These are phyloP conservation scores for Asterophora lycoperdoides DNA, from an alignment of 768 basidiomycete genomes.

Conservation along the genomic window DNA sequence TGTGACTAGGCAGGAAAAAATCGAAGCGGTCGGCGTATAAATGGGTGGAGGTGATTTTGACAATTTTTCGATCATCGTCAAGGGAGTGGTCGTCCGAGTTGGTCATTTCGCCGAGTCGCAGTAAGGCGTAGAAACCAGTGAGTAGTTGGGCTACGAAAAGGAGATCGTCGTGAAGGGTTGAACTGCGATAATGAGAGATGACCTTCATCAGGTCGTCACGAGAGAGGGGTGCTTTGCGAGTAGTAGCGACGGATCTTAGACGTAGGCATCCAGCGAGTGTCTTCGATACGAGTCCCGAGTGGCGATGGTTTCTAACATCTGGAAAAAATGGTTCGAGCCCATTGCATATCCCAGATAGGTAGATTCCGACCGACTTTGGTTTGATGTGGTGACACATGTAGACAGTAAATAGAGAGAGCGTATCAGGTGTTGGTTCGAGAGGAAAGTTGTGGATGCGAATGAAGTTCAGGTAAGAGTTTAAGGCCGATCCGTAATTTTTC, in stretches of 20 bases:
- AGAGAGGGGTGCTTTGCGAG: background rate
- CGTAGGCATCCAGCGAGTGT: constrained; percentile 18
- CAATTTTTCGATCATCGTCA: constrained; percentile 2
- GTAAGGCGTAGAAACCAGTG: constrained; percentile 7
- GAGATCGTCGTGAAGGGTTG: background rate
- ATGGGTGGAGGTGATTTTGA: background rate
- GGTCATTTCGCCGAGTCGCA: constrained; percentile 14
- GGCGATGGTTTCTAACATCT: constrained; percentile 15
- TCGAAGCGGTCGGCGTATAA: background rate
- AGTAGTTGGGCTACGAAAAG: constrained; percentile 2
- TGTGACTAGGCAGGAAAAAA: constrained; percentile 16
- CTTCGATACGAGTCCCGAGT: constrained; percentile 17
- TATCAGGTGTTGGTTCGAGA: constrained; percentile 33
- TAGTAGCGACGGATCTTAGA: background rate
- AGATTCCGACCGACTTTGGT: constrained; percentile 29
- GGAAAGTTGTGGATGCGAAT: constrained; percentile 26
- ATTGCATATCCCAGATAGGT: constrained; percentile 35
- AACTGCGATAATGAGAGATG: background rate
- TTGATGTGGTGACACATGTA: constrained; percentile 35
- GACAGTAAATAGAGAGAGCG: constrained; percentile 30
- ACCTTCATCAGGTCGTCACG: background rate
- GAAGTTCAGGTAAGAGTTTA: constrained; percentile 38
- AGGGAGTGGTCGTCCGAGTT: constrained; percentile 17
- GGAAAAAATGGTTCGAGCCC: constrained; percentile 31
- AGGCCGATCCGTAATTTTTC: constrained; percentile 25